Base-by-base conservation (phyloP, 1,284 basidiomycete species). In the Ustilago nuda region DNA sequence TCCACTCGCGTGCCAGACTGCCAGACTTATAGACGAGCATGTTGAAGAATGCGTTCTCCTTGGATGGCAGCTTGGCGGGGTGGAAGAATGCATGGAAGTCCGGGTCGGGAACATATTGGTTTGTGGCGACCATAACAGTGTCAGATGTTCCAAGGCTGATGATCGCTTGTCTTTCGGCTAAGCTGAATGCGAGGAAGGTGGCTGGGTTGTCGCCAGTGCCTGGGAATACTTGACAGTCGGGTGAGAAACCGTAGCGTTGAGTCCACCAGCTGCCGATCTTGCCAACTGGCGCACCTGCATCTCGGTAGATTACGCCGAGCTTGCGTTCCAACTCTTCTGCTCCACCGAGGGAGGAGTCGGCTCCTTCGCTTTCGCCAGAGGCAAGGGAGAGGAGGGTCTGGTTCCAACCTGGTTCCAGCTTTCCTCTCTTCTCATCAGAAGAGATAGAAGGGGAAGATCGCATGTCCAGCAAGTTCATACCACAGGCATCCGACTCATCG, bases 161-260 rank as follows among this genome's bases (percentile, higher is more conserved):
- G 45, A 96, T 88, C 8, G 93, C 94, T 83, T 96, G 93, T 69
- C 92, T 90, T n/a, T 92, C 91, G n/a, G 70, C 64, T n/a, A 86
- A 66, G 27, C 85, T 86, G 56, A 94, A 89, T 2, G 92, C 91
- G 53, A 94, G 89, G 71, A 95, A 91, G 3, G 93, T 94, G 1
- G 93, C 93, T 3, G 94, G 92, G 84, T 97, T 97, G 86, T 97
- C 94, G 12, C 94, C 94, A 0, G 94, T 95, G 81, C 94, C 93
- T 0, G 93, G 92, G 13, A 92, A 92, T 61, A 97, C 89, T 52
- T 91, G 87, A 81, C 94, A 95, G 33, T 92, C 92, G 90, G 80
- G n/a, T 43, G 87, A 88, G 85, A 95, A 92, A 2, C 92, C 92
- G 89, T 92, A 95, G 66, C 91, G 88, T 67, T 91, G 84, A 11